Evolutionary conservation across 2,329 filamentous ascomycete genomes (phyloP), one percentile per base, ranked within the genome.

Genomic region (Phaeosphaeria sp.): DNA sequence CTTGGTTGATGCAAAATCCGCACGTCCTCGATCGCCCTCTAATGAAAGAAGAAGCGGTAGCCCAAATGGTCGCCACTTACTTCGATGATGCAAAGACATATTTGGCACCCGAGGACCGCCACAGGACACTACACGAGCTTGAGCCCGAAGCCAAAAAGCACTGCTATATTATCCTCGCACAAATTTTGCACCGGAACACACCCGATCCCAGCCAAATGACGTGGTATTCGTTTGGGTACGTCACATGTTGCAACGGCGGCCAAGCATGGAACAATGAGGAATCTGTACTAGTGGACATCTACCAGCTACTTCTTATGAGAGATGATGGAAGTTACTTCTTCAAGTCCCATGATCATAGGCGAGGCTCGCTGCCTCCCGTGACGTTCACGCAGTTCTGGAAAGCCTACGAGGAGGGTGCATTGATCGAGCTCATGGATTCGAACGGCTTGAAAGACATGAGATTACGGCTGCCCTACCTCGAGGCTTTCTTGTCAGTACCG

Each of bases 381-480:
- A 62, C 66, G 11, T 73, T 73, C 55, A 65, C 60, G 15, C 23
- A 64, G 62, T 72, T 73, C 50, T 73, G 69, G 69, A 53, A 65
- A 48, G 59, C 69, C 18, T 68, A 67, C 52, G 61, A 73, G 62
- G 21, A 62, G 13, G 63, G 64, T 25, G 61, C 52, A 33, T 63
- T 73, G 10, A 60, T 70, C 46, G 46, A 66, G 36, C 67, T 73
- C 48, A 72, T 73, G 57, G 66, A 72, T 50, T 67, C 66, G 0
- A 64, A 43, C 3, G 41, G 41, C 4, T 15, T 43, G 41, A 43
- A 21, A 9, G n/a, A 43, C 6, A 9, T 58, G 20, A 56, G 65
- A 39, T 56, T 56, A 15, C 20, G 23, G 17, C 42, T 68, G 17
- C 62, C 60, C 7, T 56, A 54, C 42, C 64, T 69, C 1, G 65